A percentile compares a stretch with the other conserved stretches of the same genome.
phyloP scores from a whole-genome alignment of 2,329 filamentous ascomycete species.

The Cercospora brassicicola region DNA sequence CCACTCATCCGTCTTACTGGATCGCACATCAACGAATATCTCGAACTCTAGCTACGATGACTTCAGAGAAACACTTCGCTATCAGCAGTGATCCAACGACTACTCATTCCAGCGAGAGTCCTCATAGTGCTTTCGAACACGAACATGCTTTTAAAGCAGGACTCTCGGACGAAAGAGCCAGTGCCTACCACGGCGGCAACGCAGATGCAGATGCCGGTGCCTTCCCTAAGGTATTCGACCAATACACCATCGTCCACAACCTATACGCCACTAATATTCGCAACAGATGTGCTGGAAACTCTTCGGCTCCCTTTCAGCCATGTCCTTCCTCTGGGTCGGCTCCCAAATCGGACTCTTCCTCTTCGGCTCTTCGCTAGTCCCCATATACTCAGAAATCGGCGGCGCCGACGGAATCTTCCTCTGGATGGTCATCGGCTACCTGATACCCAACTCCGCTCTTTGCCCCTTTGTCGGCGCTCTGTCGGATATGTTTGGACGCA shows the following conservation, averaged over 20 bases:
- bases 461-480: constrained; percentile 66
- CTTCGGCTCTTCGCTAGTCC: constrained; percentile 44
- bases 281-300: constrained; percentile 16
- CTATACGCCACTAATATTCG: background rate
- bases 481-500: constrained; percentile 63
- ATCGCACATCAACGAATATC: background rate
- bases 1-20: background rate
- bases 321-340: constrained; percentile 62
- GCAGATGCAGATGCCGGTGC: background rate
- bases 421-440: constrained; percentile 55
- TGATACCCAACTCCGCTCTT: constrained; percentile 57
- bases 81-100: background rate
- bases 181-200: background rate
- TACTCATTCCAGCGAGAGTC: background rate
- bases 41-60: background rate
- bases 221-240: background rate
- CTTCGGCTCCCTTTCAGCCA: constrained; percentile 47
- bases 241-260: background rate
- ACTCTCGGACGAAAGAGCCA: background rate
- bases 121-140: background rate
- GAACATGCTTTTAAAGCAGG: background rate
- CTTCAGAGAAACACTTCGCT: background rate
- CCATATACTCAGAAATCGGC: constrained; percentile 62
- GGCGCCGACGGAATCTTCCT: constrained; percentile 49
- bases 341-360: constrained; percentile 59